Evolutionary conservation across 805 yeast genomes (phyloP), one percentile per base, ranked within the genome.

Genomic region (Candida insectorum): DNA sequence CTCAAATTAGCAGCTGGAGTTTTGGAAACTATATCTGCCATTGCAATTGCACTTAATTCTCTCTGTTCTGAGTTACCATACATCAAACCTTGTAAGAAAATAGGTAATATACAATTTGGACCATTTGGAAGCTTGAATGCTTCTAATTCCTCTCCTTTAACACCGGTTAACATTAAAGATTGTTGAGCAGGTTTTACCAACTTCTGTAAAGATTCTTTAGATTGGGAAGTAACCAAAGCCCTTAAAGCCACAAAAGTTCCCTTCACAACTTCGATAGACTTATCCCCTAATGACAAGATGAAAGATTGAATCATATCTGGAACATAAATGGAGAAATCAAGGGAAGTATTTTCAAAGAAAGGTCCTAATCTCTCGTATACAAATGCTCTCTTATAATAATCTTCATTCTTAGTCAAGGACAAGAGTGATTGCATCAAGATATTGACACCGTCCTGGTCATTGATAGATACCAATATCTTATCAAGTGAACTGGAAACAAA

Each of bases 81-180:
- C 95, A 91, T 86, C 51, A 93, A 74, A 41, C 97, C 97, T 56
- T 91, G 96, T 46, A 87, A 65, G 67, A 93, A 93, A 33, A 94
- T 76, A 18, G 98, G 98, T 47, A 93, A 69, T 24, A 93, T 62
- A 61, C 95, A 83, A 52, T 75, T 79, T 39, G 96, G 95, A 31
- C 97, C 94, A 56, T 79, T 79, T 58, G 94, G 79, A 63, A 78
- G 50, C 41, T 75, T 54, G 58, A 89, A 85, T 0, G 87, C 96
- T 21, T 81, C 76, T 32, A 89, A 59, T 20, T 84, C 87, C 49
- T 73, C 71, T 1, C 79, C 82, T 23, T 66, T 65, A 15, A 68
- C 68, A 16, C 88, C 86, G 13, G 87, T 74, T 36, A 78, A 56
- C 20, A 68, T 68, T 48, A 93, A 67, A 0, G 95, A 77, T 54